Evolutionary conservation across 2,329 filamentous ascomycete genomes (phyloP).

Genomic region (Diaporthe ilicicola): DNA sequence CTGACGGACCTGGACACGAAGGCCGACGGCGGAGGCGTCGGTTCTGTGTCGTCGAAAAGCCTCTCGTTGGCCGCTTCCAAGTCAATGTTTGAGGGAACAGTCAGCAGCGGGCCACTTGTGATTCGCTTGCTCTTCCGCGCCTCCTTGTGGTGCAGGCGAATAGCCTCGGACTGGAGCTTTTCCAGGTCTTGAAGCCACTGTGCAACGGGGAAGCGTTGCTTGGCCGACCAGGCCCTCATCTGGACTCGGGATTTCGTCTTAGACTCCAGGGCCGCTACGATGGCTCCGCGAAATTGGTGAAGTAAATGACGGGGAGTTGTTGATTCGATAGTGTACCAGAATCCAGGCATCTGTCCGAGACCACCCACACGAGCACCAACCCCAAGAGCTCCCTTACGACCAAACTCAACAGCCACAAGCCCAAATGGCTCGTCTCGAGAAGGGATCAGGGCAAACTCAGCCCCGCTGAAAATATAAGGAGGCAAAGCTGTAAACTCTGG

Average conservation of each 20-base stretch:
- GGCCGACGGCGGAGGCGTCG: slow-evolving; percentile 11
- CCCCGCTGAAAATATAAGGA: slow-evolving; percentile 73
- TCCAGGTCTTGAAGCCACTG: slow-evolving; percentile 73
- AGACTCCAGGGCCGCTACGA: slow-evolving; percentile 67
- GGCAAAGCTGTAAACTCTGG: slow-evolving; percentile 73
- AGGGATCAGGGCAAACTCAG: slow-evolving; percentile 74
- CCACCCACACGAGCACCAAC: slow-evolving; percentile 73
- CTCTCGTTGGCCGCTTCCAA: slow-evolving; percentile 28
- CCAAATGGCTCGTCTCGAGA: slow-evolving; percentile 76
- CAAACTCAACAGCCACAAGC: slow-evolving; percentile 74
- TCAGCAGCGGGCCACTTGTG: slow-evolving; percentile 33
- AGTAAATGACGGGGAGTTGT: slow-evolving; percentile 69
- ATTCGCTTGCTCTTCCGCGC: slow-evolving; percentile 37
- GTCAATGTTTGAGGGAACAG: slow-evolving; percentile 34
- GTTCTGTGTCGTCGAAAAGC: slow-evolving; percentile 32
- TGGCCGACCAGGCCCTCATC: slow-evolving; percentile 72
- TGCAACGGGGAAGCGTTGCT: slow-evolving; percentile 72
- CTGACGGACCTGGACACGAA: slow-evolving; percentile 28
- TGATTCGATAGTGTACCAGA: slow-evolving; percentile 76
- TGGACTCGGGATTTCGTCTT: slow-evolving; percentile 62
- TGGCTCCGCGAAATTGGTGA: slow-evolving; percentile 71
- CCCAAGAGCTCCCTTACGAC: slow-evolving; percentile 72
- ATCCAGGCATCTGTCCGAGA: slow-evolving; percentile 75
- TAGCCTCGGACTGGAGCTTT: slow-evolving; percentile 67
- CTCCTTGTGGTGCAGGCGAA: slow-evolving; percentile 56